phyloP scores from a whole-genome alignment of 345 rosid species.

The Gossypium bickii region DNA sequence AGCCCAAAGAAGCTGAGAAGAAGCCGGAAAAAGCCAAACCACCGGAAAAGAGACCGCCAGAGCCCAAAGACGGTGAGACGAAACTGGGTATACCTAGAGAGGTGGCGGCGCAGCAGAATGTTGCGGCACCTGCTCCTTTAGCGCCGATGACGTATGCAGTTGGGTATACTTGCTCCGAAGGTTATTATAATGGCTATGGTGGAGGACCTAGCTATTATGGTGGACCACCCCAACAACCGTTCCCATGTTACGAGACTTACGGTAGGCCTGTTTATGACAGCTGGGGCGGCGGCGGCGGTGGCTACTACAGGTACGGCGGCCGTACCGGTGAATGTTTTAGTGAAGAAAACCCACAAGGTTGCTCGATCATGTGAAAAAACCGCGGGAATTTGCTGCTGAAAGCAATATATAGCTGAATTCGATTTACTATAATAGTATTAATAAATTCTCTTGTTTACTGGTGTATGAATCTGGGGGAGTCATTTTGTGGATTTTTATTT shows the following conservation, averaged over 20 bases:
- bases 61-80: too few species aligned
- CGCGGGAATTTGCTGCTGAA: neutral
- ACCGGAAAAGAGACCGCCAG: too few species aligned
- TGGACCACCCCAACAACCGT: conserved; percentile 1
- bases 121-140: neutral
- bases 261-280: conserved; percentile 47
- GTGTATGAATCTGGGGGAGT: neutral
- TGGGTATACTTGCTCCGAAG: neutral
- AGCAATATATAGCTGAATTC: neutral
- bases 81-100: too few species aligned
- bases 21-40: too few species aligned
- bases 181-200: conserved; percentile 1
- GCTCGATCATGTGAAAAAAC: neutral
- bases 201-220: neutral
- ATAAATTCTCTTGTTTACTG: neutral
- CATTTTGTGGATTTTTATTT: neutral
- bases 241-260: neutral
- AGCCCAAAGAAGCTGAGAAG: too few species aligned
- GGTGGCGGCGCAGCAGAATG: neutral
- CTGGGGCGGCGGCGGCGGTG: conserved; percentile 41
- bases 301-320: neutral
- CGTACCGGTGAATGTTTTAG: neutral
- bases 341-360: neutral
- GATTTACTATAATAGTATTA: neutral
- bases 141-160: neutral